phyloP scores from a whole-genome alignment of 1,284 basidiomycete species.

The Takashimella koratensis region DNA sequence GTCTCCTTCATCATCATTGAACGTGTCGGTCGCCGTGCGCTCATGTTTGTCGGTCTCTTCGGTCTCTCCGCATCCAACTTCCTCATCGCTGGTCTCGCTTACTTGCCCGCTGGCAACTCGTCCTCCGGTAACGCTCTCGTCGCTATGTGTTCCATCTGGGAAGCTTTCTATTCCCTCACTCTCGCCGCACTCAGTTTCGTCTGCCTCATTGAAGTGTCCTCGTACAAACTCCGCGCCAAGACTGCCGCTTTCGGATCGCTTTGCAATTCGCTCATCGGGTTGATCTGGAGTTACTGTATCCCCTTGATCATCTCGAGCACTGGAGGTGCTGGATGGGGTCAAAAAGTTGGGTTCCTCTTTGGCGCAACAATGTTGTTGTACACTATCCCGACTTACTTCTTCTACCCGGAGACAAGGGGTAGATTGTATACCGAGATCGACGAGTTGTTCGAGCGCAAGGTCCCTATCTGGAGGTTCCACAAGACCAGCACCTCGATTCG shows the following conservation, averaged over 20 bases:
- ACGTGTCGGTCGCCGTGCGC: constrained; percentile 40
- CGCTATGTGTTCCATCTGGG: constrained; percentile 15
- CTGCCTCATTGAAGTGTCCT: constrained; percentile 13
- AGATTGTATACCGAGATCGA: constrained; percentile 12
- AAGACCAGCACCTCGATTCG: constrained; percentile 3
- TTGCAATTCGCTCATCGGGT: constrained; percentile 5
- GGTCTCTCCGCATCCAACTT: constrained; percentile 36
- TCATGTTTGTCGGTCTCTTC: constrained; percentile 33
- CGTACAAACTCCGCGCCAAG: constrained; percentile 15
- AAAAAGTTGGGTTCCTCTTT: constrained; percentile 13
- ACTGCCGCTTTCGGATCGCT: constrained; percentile 13
- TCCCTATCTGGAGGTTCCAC: constrained; percentile 10
- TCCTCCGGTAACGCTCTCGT: constrained; percentile 3
- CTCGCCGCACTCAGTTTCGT: neutral
- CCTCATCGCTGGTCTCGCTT: constrained; percentile 35
- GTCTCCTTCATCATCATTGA: constrained; percentile 41
- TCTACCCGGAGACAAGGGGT: constrained; percentile 12
- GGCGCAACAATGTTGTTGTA: constrained; percentile 3
- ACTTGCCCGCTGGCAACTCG: constrained; percentile 5
- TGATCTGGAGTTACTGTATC: constrained; percentile 13
- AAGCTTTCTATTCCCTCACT: constrained; percentile 18
- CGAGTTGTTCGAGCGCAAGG: constrained; percentile 18
- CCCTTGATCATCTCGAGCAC: constrained; percentile 9
- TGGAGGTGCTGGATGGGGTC: neutral
- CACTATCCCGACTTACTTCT: constrained; percentile 14